Evolutionary conservation across 2,329 filamentous ascomycete genomes (phyloP), one percentile per base, ranked within the genome.

Genomic region (Pseudocercospora vitis): DNA sequence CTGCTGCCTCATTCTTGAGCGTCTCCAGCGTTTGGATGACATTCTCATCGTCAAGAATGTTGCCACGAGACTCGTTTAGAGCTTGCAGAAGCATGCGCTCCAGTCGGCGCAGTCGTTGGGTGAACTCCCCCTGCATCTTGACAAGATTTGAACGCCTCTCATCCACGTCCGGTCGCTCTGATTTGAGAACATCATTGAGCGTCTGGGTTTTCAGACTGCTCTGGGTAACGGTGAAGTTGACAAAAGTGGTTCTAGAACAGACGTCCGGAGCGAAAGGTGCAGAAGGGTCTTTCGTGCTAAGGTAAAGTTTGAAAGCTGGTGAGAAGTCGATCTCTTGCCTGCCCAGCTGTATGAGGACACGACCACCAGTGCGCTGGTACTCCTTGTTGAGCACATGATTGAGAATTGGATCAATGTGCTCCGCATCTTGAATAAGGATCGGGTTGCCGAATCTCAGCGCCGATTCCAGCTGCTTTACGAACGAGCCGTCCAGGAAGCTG

Each of bases 261-360:
- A 99, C 90, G 69, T 99, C 94, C 0, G 94, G 95, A 6, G 94
- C 85, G 71, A 99, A 99, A 6, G 87, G 89, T 21, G 94, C 92
- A 35, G 95, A 99, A 1, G 95, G 95, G 75, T 99, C 94, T 66
- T 92, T 82, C 1, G 95, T 99, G 0, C 92, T 96, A 32, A 99
- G 78, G 71, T 95, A 99, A 26, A 99, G 81, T 75, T 87, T 94
- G 81, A 99, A 99, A 0, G 91, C 85, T 1, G 94, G 92, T 47
- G 94, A 99, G 75, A 99, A 99, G 73, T 99, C 94, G 62, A 99
- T 99, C 74, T 99, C 91, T 73, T 99, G 95, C 74, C 94, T 96
- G 67, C 94, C 94, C 33, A 99, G 88, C 73, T 99, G 94, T 60
- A 99, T 99, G 49, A 99, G 84, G 40, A 97, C 92, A 81, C 94